Base-by-base conservation (phyloP, 2,329 filamentous ascomycete genomes). In the Hypoxylon sp. region DNA sequence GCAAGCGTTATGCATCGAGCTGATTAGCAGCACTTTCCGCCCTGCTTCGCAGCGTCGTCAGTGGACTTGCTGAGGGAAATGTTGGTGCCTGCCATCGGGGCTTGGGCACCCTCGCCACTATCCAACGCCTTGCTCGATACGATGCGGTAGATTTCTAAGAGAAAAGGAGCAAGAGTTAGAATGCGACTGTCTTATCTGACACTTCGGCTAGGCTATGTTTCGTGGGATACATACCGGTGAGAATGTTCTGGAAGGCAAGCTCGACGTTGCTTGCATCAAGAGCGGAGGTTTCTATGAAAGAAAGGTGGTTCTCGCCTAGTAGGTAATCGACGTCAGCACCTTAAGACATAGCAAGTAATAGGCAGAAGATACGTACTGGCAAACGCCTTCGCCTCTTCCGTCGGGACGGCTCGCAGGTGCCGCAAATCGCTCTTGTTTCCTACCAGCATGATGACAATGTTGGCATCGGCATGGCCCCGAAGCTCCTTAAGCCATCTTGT, bases 371-470 rank as follows among this genome's bases (percentile, higher is more conserved):
- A 73, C 82, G 59, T 77, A 96, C 93, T 97, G 49, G 94, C 94
- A 84, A 99, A 99, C 59, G 90, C 83, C 78, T 97, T 99, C 66
- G 93, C 94, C 76, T 97, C 93, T 71, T 99, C 94, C 55, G 94
- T 99, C 41, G 94, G 91, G 63, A 99, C 94, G 62, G 94, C 94
- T 73, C 94, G 86, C 70, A 99, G 82, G 78, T 99, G 94, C 76
- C 92, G 90, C 88, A 97, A 89, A 96, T 99, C 94, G 75, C 92
- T 97, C 89, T 99, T 99, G 86, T 99, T 99, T 75, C 94, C 94
- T 48, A 97, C 94, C 68, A 99, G 81, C 94, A 99, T 99, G 73
- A 99, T 99, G 68, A 99, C 92, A 68, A 97, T 97, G 79, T 97
- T 97, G 68, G 91, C 92, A 73, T 99, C 94, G 66, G 94, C 94